Evolutionary conservation across 1,284 basidiomycete species (phyloP), one percentile per base, ranked within the genome.

Genomic region (Cystobasidiaceae sp.): DNA sequence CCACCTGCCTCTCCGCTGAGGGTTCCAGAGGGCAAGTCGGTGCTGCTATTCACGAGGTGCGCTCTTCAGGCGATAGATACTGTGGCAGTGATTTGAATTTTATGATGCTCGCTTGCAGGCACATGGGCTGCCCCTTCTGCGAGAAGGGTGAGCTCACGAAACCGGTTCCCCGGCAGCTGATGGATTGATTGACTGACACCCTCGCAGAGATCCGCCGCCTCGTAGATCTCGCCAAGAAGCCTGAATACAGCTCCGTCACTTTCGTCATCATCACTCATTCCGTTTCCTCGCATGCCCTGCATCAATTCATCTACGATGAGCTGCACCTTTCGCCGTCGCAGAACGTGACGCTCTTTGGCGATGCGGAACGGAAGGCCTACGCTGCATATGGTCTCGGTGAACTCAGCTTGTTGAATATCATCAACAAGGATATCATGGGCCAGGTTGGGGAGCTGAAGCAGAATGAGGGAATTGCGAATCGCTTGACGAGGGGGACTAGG

Each of bases 221-320:
- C 1, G 39, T 64, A 2, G 52, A 33, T 11, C 61, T 64, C 13
- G 61, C 61, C 2, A 64, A 49, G 32, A 46, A 64, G 44, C 50
- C 33, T 1, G 44, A 64, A 32, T 34, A 55, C 28, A 23, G 30
- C 1, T 15, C 27, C 0, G 46, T 55, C 9, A 51, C 51, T 1
- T 64, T 64, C 61, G 44, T 56, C 34, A 64, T 64, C 34, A 64
- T 64, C 61, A 56, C 61, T n/a, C 61, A 64, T 41, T 64, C 61
- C 19, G 61, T 64, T 3, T 50, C 61, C 7, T 56, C 61, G 21
- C 25, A 46, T 25, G 19, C 34, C n/a, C 52, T 64, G 23, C 23
- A 64, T 23, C 32, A 48, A 15, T 64, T 64, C 41, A 34, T 64
- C 8, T 9, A 34, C 33, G 27, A 64, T 23, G 61, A 64, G 39